Percentiles rank a stretch among this genome's conserved stretches.
Evolutionary conservation across 331 rosid species (phyloP).

Genomic region (Malus hybrid): DNA sequence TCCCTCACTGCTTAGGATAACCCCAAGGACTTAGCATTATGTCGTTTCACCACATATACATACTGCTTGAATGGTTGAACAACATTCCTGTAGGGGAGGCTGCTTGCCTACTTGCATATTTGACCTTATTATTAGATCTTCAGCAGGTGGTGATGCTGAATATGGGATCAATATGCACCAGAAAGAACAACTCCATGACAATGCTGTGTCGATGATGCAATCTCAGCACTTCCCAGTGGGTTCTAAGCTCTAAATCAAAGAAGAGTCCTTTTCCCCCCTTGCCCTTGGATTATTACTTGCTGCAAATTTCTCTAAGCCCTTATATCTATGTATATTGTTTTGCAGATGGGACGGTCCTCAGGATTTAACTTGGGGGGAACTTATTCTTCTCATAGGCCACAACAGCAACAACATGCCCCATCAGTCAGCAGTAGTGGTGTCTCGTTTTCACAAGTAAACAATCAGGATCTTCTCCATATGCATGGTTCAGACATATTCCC

Average conservation of each 20-base stretch:
- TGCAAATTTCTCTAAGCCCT: not conserved
- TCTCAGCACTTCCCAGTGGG: slow-evolving; percentile 91
- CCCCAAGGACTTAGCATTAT: not conserved
- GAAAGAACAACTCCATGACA: slow-evolving; percentile 93
- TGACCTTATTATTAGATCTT: slow-evolving; percentile 31
- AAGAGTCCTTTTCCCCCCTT: not conserved
- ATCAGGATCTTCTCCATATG: slow-evolving; percentile 88
- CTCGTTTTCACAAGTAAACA: slow-evolving; percentile 82
- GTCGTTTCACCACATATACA: not conserved
- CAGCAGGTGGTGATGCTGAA: slow-evolving; percentile 75
- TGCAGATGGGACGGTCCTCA: slow-evolving; percentile 91
- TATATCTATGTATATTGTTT: slow-evolving; percentile 12
- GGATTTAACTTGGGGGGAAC: slow-evolving; percentile 83
- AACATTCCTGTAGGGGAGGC: not conserved
- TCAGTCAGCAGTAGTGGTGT: slow-evolving; percentile 72
- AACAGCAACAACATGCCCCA: slow-evolving; percentile 85
- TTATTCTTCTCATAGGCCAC: slow-evolving; percentile 73
- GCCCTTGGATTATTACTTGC: not conserved
- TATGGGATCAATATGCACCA: slow-evolving; percentile 89
- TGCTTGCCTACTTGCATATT: not conserved
- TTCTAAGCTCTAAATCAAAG: slow-evolving; percentile 5
- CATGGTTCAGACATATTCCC: slow-evolving; percentile 89
- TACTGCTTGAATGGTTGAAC: not conserved
- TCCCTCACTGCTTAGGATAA: not conserved
- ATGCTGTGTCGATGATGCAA: slow-evolving; percentile 79